phyloP scores from a whole-genome alignment of 2,329 filamentous ascomycete genomes.

The Colletotrichum sp. region DNA sequence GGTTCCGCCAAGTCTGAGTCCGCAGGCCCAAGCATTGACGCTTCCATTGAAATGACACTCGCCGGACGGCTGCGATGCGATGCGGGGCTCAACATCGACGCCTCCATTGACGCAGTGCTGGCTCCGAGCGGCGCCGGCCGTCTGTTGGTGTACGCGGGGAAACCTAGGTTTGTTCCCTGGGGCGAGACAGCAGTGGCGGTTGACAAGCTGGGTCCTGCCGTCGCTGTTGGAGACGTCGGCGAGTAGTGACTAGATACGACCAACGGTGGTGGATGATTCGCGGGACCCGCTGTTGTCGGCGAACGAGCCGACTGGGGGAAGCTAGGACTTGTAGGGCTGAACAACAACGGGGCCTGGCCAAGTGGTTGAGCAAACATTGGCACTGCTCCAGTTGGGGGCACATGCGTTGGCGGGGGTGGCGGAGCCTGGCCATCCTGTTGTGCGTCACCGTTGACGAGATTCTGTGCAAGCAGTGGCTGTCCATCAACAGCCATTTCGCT shows the following conservation, averaged over 20 bases:
- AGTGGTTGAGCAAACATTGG: slow-evolving; percentile 18
- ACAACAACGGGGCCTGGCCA: slow-evolving; percentile 7
- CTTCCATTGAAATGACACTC: slow-evolving; percentile 18
- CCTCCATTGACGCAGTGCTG: slow-evolving; percentile 22
- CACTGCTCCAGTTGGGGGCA: neutral
- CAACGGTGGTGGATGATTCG: slow-evolving; percentile 11
- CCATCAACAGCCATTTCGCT: slow-evolving; percentile 42
- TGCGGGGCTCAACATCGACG: slow-evolving; percentile 15
- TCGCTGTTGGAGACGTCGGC: neutral
- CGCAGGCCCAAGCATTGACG: slow-evolving; percentile 11
- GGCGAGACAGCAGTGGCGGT: slow-evolving; percentile 17
- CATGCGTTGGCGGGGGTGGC: slow-evolving; percentile 13
- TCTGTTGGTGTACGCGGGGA: slow-evolving; percentile 10
- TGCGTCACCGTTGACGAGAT: slow-evolving; percentile 20
- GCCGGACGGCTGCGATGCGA: slow-evolving; percentile 8
- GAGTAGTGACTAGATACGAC: slow-evolving; percentile 15
- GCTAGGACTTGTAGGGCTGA: slow-evolving; percentile 10
- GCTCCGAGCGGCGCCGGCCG: slow-evolving; percentile 14
- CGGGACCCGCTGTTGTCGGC: neutral
- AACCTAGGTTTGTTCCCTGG: slow-evolving; percentile 19
- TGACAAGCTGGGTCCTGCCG: neutral
- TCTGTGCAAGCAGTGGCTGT: slow-evolving; percentile 18
- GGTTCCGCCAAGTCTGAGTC: neutral
- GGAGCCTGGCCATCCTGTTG: neutral
- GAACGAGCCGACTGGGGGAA: slow-evolving; percentile 10